Base-by-base conservation (phyloP, 805 yeast species). In the Candida dajiaensis region DNA sequence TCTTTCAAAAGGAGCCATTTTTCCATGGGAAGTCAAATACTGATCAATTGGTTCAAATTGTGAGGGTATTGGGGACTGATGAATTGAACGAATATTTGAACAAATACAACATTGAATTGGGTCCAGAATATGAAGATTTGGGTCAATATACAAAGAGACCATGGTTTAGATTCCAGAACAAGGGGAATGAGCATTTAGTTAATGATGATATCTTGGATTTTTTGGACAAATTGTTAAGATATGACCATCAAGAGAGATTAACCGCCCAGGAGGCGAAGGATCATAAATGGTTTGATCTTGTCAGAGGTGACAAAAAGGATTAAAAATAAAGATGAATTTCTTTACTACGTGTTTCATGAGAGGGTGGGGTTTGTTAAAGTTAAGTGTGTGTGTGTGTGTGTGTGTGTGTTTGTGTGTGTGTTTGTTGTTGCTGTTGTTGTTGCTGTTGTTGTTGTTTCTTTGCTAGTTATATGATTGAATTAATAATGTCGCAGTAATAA, bases 11-110 rank as follows among this genome's bases (percentile, higher is more conserved):
- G 61, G 97, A 89, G 59, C 97, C 97, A 12, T 86, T 89, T 54
- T 89, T 89, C 76, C 92, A 87, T 63, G 97, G 96, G 19, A 83
- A 86, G 51, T 85, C 95, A 19, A 89, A 89, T 65, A 86, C 89
- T 37, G 96, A 89, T 68, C 97, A 89, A 68, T 70, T 89, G 58
- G 95, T 89, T 21, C 90, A 88, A 65, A 89, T 89, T 51, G 96
- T 89, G 13, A 77, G 87, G 50, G 94, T 89, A 2, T 73, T 89
- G 56, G 97, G 97, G 19, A 85, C 96, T 1, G 85, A 83, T 49
- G 90, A 81, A 53, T 71, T 89, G 44, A 69, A 80, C 59, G 68
- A 67, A 42, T 89, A 88, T 63, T 71, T 85, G 53, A 67, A 72
- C 43, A 85, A 83, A 62, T 89, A 89, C 65, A 78, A 77, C 37